Base-by-base conservation (phyloP, 495 filamentous ascomycete genomes). In the Penicillium cinerascens region DNA sequence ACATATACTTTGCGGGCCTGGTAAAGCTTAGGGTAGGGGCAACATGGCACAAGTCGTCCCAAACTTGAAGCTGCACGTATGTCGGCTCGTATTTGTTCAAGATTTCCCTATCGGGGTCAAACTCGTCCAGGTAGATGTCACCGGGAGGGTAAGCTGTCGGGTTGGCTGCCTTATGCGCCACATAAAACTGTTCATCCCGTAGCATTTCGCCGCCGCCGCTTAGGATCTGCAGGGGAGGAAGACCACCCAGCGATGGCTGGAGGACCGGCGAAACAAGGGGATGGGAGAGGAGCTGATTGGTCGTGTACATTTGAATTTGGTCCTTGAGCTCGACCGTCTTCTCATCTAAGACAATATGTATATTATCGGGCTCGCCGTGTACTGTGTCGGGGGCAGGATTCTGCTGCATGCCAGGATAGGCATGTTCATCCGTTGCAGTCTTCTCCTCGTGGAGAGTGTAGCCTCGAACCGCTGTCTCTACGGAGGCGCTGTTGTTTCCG, bases 1-100 rank as follows among this genome's bases (percentile, higher is more conserved):
- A 96, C 90, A 97, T 96, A 63, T 87, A 88, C 60, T 96, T 97
- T 9, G 92, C 92, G 1, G 92, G 92, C n/a, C 83, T 76, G 0
- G 92, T 96, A 61, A 92, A 97, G 65, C 88, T 92, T 11, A 97
- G 74, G 1, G 91, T 95, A 5, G 91, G 88, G 2, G 86, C 88
- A 11, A 96, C 92, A 64, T 97, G 92, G 47, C 92, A 97, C 16
- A 96, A 72, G 61, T 95, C 84, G 26, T 97, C 92, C 89, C 92
- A 97, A 6, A 97, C 87, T 67, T 97, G 92, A n/a, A 97, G 75
- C 65, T 95, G 91, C 8, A 97, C 92, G 62, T 95, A 84, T 0
- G 92, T 97, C 2, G 89, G 87, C 29, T 81, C 79, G 61, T 87
- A 93, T 36, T 80, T 82, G 21, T 77, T 67, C 16, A 95, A 56